Evolutionary conservation across 163 green algal species (phyloP).

Genomic region (Picocystis sp.): DNA sequence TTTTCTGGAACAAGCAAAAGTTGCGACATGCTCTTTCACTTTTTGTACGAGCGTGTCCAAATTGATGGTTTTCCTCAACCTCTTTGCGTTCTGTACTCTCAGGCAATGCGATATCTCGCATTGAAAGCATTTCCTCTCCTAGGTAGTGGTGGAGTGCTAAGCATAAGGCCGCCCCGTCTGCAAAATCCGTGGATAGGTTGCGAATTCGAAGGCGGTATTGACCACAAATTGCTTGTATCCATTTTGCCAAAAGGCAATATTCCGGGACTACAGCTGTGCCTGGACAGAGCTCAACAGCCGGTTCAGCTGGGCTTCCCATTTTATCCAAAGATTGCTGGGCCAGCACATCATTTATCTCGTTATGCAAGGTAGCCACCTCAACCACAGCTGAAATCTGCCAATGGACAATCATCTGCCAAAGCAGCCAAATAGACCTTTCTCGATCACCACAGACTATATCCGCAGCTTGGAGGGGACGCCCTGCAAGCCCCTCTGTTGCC

Average conservation of each 20-base stretch:
- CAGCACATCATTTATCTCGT: background rate
- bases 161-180: constrained; percentile 11
- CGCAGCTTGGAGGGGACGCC: background rate
- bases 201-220: background rate
- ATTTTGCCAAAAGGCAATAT: background rate
- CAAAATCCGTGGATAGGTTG: constrained; percentile 7
- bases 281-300: no score
- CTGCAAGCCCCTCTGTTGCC: background rate
- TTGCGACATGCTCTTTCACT: no score
- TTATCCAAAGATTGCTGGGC: no score
- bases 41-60: no score
- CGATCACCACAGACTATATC: constrained; percentile 5
- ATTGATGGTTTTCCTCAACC: no score
- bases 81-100: no score
- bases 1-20: no score
- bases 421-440: constrained; percentile 32
- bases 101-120: no score
- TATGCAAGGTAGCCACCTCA: background rate
- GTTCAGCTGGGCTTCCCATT: no score
- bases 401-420: constrained; percentile 34
- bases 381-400: constrained; percentile 18
- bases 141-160: constrained; percentile 10
- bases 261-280: no score
- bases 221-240: constrained; percentile 8
- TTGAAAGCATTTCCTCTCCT: background rate